Evolutionary conservation across 148 eudicot genomes (phyloP).

Genomic region (Dysphania ambrosioides): DNA sequence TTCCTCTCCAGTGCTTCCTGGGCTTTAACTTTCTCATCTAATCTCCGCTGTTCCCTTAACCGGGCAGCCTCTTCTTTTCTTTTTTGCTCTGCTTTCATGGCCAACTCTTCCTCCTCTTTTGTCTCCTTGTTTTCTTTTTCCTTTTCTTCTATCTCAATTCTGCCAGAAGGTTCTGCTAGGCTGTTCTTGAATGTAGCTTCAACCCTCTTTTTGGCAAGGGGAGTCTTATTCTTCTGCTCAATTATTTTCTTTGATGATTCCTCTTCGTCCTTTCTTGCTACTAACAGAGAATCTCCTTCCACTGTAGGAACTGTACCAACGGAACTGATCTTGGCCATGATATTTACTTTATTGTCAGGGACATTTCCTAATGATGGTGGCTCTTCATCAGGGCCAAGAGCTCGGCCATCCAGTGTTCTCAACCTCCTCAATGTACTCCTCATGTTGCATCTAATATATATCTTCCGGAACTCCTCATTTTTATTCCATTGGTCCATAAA

Average conservation of each 20-base stretch:
- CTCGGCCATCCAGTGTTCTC: conserved; percentile 77
- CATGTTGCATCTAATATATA: conserved; percentile 55
- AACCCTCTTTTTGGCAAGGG: conserved; percentile 24
- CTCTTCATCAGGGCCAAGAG: conserved; percentile 79
- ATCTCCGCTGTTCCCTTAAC: conserved; percentile 62
- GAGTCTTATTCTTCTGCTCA: conserved; percentile 36
- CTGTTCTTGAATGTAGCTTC: conserved; percentile 28
- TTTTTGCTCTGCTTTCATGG: conserved; percentile 51
- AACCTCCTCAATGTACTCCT: conserved; percentile 72
- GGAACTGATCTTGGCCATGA: conserved; percentile 27
- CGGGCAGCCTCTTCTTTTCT: conserved; percentile 51
- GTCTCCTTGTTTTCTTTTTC: conserved; percentile 22
- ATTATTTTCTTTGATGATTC: conserved; percentile 33
- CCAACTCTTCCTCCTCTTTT: conserved; percentile 67
- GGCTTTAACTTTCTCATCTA: conserved; percentile 76
- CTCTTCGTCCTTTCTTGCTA: conserved; percentile 28
- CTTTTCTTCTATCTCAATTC: conserved; percentile 34
- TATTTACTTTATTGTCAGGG: conserved; percentile 32
- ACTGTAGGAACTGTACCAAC: conserved; percentile 16
- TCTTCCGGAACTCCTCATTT: conserved; percentile 61
- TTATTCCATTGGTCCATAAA: conserved; percentile 71
- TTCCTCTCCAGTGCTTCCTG: conserved; percentile 82
- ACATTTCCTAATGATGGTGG: conserved; percentile 36
- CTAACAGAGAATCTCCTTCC: conserved; percentile 28
- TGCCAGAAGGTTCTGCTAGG: conserved; percentile 30